phyloP scores from a whole-genome alignment of 306 rosid species.

The Vachellia pachyceras region DNA sequence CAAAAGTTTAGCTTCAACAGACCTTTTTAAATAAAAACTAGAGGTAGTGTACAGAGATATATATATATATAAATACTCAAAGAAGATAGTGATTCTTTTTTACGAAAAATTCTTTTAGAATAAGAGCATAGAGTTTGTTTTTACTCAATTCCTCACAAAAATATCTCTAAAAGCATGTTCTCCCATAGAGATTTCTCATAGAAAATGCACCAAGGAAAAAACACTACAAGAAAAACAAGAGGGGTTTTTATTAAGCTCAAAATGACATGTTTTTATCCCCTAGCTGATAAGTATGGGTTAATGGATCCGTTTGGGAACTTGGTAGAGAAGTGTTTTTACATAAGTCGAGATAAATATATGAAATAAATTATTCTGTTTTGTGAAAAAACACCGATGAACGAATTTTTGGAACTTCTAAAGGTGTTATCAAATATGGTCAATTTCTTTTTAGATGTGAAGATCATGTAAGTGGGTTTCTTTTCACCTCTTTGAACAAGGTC shows the following conservation, averaged over 20 bases:
- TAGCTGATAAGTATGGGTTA: too few relatives aligned
- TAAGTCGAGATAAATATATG: too few relatives aligned
- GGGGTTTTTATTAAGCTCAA: neutral
- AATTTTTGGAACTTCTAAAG: too few relatives aligned
- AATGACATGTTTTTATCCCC: neutral
- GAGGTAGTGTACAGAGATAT: too few relatives aligned
- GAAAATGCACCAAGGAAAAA: neutral
- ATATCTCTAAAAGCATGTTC: neutral
- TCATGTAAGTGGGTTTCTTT: neutral
- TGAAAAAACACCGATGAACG: too few relatives aligned
- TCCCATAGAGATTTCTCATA: neutral
- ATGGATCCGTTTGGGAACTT: too few relatives aligned
- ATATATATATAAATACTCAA: neutral
- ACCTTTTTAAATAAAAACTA: neutral
- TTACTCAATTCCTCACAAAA: neutral
- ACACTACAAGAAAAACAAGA: neutral
- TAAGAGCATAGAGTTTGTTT: neutral
- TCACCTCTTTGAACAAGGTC: neutral
- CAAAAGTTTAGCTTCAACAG: constrained; percentile 36
- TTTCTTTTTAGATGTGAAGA: neutral
- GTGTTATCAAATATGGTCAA: too few relatives aligned
- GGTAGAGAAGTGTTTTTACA: too few relatives aligned
- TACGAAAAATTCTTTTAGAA: neutral
- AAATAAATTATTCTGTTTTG: too few relatives aligned
- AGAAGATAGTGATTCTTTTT: neutral